phyloP scores from a whole-genome alignment of 768 basidiomycete genomes.

The Xanthoconium stramineum region DNA sequence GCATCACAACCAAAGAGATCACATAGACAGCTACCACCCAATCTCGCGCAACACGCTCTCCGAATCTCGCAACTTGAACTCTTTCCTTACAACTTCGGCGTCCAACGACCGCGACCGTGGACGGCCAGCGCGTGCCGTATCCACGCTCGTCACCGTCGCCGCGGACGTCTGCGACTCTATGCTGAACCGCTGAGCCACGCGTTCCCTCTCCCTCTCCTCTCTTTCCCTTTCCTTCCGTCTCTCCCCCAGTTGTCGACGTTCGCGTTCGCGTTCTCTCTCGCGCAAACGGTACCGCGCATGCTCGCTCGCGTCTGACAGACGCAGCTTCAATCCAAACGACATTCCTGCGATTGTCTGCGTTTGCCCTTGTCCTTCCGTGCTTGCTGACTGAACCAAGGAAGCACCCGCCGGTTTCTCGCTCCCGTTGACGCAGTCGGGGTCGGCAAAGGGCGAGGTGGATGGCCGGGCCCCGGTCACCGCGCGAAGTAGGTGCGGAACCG shows the following conservation, averaged over 20 bases:
- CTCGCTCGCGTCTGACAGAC: constrained; percentile 26
- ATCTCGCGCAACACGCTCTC: constrained; percentile 19
- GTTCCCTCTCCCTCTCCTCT: neutral
- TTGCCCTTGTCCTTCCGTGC: neutral
- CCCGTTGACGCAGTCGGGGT: neutral
- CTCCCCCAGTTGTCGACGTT: neutral
- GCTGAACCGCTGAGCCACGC: neutral
- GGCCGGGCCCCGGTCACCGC: neutral
- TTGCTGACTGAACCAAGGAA: neutral
- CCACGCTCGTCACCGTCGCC: neutral
- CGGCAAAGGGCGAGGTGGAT: neutral
- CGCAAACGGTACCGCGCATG: constrained; percentile 19
- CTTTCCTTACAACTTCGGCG: neutral
- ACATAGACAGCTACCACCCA: constrained; percentile 14
- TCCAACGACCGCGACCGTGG: neutral
- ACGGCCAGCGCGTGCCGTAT: neutral
- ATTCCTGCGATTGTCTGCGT: constrained; percentile 3
- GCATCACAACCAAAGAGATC: too few relatives aligned
- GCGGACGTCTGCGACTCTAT: neutral
- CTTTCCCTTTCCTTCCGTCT: neutral
- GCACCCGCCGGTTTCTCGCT: neutral
- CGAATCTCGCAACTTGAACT: constrained; percentile 19
- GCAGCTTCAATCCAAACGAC: constrained; percentile 14
- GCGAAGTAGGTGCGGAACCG: constrained; percentile 1
- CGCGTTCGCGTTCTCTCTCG: constrained; percentile 20